Base-by-base conservation (phyloP, 768 basidiomycete genomes). In the Nevesoporus exiguus region DNA sequence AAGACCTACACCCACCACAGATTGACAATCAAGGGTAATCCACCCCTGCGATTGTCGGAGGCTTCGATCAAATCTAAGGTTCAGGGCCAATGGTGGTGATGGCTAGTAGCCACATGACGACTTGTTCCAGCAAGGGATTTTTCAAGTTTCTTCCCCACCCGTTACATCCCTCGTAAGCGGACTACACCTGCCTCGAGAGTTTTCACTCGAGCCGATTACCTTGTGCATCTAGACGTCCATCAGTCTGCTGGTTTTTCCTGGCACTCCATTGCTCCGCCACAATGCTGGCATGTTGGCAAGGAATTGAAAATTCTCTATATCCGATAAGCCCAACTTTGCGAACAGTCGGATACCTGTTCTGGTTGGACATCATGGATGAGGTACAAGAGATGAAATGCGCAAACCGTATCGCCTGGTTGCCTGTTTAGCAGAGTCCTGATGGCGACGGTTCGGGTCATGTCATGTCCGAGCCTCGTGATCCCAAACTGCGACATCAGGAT, bases 161-260 rank as follows among this genome's bases (percentile, higher is more conserved):
- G 47, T 27, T 25, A 33, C 53, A 46, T 24, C 55, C 55, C 55
- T 52, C 55, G 45, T 54, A 59, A 65, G 43, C 8, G 19, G n/a
- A 29, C 43, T 19, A 33, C 34, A 25, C 49, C 44, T 55, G 37
- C 25, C 37, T 34, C 14, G 11, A n/a, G 49, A 36, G 19, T 21
- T 44, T 51, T 60, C 53, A 19, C 13, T 42, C 41, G 25, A 37
- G 19, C 34, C 13, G 25, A 47, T 48, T 29, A 11, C 61, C 53
- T 50, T 57, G 54, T 50, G 29, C 33, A 17, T 50, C 30, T 40
- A 2, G 33, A 33, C 19, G 33, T 24, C 15, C 19, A 39, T 37
- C 10, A 5, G 22, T 25, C 44, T 39, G 24, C 49, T 21, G 30
- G 29, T 10, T 48, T 49, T 27, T 44, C 27, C 45, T 27, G 36